Evolutionary conservation across 441 rosid species (phyloP).

Genomic region (Populus trichocarpa): DNA sequence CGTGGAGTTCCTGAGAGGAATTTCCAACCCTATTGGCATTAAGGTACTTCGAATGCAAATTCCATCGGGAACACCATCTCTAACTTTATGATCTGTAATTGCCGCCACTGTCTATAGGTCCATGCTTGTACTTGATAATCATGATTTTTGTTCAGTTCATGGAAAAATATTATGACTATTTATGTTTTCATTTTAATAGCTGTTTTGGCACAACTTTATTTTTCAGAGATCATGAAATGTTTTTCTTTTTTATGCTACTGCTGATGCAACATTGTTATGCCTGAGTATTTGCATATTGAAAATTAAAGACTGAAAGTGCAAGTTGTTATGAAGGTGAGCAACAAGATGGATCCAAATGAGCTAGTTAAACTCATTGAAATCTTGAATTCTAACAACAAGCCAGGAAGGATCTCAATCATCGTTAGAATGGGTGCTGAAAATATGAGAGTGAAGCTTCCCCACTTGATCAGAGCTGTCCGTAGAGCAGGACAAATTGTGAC

Average conservation of each 20-base stretch:
- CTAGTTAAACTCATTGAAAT: slow-evolving; percentile 69
- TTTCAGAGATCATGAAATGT: background rate
- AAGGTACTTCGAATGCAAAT: slow-evolving; percentile 42
- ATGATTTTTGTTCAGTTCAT: background rate
- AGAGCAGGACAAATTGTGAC: slow-evolving; percentile 74
- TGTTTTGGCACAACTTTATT: background rate
- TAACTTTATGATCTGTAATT: background rate
- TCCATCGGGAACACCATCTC: background rate
- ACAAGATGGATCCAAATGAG: slow-evolving; percentile 86
- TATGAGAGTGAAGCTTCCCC: slow-evolving; percentile 82
- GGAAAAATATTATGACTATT: background rate
- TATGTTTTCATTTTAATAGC: background rate
- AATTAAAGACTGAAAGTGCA: slow-evolving; percentile 16
- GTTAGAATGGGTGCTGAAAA: slow-evolving; percentile 66
- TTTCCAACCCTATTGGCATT: slow-evolving; percentile 78
- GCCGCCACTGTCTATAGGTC: background rate
- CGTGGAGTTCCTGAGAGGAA: slow-evolving; percentile 80
- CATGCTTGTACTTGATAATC: background rate
- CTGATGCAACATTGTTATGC: background rate
- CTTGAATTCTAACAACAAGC: slow-evolving; percentile 60
- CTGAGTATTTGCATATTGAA: background rate
- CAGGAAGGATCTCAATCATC: slow-evolving; percentile 43
- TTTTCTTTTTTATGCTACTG: background rate
- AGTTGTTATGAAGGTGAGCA: slow-evolving; percentile 60
- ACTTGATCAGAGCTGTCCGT: slow-evolving; percentile 71